Percentiles rank a stretch among this genome's conserved stretches.
Conservation (phyloP, 192 early-diverging fungal genomes). For the Phycomyces blakesleeanus region DNA sequence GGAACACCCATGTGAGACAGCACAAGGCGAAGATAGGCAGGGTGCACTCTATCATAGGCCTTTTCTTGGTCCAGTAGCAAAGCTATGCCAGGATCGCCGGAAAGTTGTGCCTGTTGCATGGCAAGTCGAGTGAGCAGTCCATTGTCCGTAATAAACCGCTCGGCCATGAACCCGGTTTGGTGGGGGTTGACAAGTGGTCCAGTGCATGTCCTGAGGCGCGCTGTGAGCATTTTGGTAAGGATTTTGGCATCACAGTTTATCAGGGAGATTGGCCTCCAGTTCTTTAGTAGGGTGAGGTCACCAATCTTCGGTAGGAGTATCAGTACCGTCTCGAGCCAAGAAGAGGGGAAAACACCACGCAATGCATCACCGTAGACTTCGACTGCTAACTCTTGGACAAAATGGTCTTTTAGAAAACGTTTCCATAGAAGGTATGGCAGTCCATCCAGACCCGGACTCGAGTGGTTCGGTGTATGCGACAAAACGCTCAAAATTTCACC, state of each 20-base stretch:
- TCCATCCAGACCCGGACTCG: too few species aligned
- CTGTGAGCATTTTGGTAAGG: slow-evolving; percentile 10
- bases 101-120: background rate
- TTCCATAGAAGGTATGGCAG: too few species aligned
- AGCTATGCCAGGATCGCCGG: too few species aligned
- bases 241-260: slow-evolving; percentile 22
- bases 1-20: background rate
- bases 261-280: slow-evolving; percentile 14
- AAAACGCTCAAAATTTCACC: too few species aligned
- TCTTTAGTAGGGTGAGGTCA: slow-evolving; percentile 3
- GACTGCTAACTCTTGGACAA: too few species aligned
- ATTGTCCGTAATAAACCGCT: background rate
- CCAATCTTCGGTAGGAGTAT: slow-evolving; percentile 20
- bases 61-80: too few species aligned
- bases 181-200: background rate
- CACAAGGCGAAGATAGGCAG: background rate
- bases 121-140: background rate
- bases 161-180: background rate
- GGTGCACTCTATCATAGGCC: too few species aligned
- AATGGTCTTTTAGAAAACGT: too few species aligned
- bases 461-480: too few species aligned
- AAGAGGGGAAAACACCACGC: background rate
- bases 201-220: too few species aligned
- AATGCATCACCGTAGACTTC: too few species aligned
- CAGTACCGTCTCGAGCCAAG: slow-evolving; percentile 11